Percentiles rank a stretch among this genome's conserved stretches.
Conservation (phyloP, 768 basidiomycete genomes). For the Boletus rubropictus region DNA sequence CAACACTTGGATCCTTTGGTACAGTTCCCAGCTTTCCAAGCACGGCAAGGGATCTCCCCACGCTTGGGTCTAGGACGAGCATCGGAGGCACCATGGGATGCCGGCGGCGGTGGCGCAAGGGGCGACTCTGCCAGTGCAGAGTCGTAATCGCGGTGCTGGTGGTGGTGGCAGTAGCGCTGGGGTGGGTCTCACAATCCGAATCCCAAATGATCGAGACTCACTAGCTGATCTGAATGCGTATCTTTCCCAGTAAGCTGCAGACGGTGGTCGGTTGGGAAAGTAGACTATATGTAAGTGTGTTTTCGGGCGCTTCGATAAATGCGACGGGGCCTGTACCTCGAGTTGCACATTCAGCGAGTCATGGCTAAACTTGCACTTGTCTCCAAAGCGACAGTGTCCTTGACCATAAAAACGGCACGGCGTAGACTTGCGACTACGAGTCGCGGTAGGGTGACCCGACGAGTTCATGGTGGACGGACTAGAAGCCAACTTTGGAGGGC, state of each 20-base stretch:
- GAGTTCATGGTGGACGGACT: constrained; percentile 8
- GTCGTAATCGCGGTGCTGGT: not conserved
- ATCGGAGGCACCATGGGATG: constrained; percentile 8
- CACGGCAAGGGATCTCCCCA: constrained; percentile 19
- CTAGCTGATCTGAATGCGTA: not conserved
- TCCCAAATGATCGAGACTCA: not conserved
- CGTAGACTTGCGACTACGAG: constrained; percentile 1
- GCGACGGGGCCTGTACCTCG: no score
- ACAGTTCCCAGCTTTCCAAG: constrained; percentile 38
- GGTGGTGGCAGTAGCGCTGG: not conserved
- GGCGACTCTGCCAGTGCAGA: not conserved
- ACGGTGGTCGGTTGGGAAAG: no score
- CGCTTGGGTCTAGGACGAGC: constrained; percentile 20
- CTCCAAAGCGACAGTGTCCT: constrained; percentile 26
- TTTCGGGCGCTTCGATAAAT: no score
- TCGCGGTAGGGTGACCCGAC: not conserved
- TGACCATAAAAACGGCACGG: constrained; percentile 21
- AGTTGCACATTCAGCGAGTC: constrained; percentile 1
- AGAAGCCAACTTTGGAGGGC: not conserved
- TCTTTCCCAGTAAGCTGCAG: not conserved
- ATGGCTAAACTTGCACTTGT: constrained; percentile 24
- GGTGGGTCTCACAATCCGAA: not conserved
- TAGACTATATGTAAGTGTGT: no score
- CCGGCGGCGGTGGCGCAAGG: not conserved
- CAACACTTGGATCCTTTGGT: constrained; percentile 32